Base-by-base conservation (phyloP, 768 basidiomycete species). In the Rubroboletus satanas region DNA sequence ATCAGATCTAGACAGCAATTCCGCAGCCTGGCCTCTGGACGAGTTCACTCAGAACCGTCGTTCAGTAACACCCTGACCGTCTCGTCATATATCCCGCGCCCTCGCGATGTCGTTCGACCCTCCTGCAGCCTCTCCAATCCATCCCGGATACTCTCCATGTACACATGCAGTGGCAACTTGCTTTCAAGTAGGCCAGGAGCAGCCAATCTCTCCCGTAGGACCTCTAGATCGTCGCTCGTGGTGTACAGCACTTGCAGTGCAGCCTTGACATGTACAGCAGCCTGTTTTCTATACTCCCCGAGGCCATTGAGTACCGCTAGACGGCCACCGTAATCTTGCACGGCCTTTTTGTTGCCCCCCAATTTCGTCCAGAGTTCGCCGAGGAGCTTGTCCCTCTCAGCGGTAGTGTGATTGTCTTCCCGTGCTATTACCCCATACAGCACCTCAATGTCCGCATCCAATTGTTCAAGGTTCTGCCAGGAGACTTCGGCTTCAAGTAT, bases 171-270 rank as follows among this genome's bases (percentile, higher is more conserved):
- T 5, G 88, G 86, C 15, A 90, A 75, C 39, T 71, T 73, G n/a
- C 79, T 69, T 5, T 81, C 83, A 11, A 80, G 66, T 5, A 91
- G 69, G 47, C 83, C 82, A 1, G 90, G 88, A 32, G 82, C 79
- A 5, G 87, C 79, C 1, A 88, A 86, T 17, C 85, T 75, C 64
- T 88, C 85, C 56, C 89, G 75, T 56, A 92, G 70, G 42, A 88
- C 87, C 64, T 88, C 87, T 76, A 91, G 83, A 57, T 90, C 88
- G 35, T 80, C 83, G 58, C 80, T 81, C 83, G 90, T 80, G 37
- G 74, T 73, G 29, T 81, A 71, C 57, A 92, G 70, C 10, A 82
- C 76, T 49, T 84, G 83, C 61, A 88, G 63, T 14, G 87, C 80
- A 0, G 80, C 81, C 32, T 77, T 78, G n/a, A 92, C 87, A 57